Conservation (phyloP, 805 yeast species). For the Jamesozyma piceae region DNA sequence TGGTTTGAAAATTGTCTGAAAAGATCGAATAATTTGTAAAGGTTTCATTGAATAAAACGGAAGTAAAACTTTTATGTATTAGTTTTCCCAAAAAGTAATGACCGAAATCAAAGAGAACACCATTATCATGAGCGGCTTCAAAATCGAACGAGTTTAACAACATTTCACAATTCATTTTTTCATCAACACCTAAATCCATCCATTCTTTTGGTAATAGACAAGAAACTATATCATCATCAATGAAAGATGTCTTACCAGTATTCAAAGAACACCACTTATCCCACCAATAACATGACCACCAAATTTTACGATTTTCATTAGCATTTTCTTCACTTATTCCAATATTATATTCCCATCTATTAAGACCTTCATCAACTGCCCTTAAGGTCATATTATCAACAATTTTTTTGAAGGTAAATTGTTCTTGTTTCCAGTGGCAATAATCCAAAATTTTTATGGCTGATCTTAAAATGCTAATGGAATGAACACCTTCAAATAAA, state of each 20-base stretch:
- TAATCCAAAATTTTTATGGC: conserved; percentile 1
- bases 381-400: neutral
- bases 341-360: conserved; percentile 16
- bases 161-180: conserved; percentile 7
- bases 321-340: conserved; percentile 7
- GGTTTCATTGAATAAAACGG: conserved; percentile 5
- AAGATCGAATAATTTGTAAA: conserved; percentile 8
- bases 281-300: conserved; percentile 18
- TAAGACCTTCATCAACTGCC: conserved; percentile 3
- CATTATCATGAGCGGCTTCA: neutral
- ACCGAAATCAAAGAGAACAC: neutral
- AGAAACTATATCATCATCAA: conserved; percentile 2
- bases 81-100: conserved; percentile 7
- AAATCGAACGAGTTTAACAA: conserved; percentile 5
- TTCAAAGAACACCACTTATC: conserved; percentile 11
- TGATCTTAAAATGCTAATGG: neutral
- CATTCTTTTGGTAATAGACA: conserved; percentile 12
- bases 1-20: neutral
- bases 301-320: conserved; percentile 7
- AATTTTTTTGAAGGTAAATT: neutral
- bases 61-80: conserved; percentile 1
- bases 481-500: neutral
- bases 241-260: conserved; percentile 9
- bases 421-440: neutral
- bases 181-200: conserved; percentile 9